These are phyloP conservation scores for Hibiscus syriacus DNA, from an alignment of 345 rosid species.

Conservation along the genomic window DNA sequence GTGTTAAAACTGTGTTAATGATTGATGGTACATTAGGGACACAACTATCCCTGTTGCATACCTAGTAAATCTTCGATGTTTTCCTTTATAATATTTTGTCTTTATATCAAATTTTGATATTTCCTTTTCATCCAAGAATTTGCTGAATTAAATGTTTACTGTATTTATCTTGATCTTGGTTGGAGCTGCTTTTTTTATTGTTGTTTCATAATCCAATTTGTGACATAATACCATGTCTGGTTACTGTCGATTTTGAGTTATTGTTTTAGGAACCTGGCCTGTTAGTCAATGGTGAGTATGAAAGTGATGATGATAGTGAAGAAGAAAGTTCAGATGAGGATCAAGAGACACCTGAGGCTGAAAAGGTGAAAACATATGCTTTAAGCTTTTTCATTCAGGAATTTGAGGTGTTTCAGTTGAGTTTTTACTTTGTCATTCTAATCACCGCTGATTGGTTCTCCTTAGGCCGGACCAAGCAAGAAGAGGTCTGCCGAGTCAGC, in stretches of 20 bases:
- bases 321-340: slow-evolving; percentile 28
- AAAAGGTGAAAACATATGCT: slow-evolving; percentile 30
- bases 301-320: slow-evolving; percentile 24
- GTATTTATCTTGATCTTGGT: neutral
- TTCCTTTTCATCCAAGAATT: neutral
- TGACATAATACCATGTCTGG: neutral
- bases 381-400: neutral
- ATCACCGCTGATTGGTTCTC: neutral
- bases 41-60: neutral
- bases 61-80: too few species aligned
- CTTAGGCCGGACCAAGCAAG: slow-evolving; percentile 34
- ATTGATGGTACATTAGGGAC: neutral
- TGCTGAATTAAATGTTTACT: neutral
- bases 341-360: slow-evolving; percentile 36
- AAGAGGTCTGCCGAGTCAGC: slow-evolving; percentile 56
- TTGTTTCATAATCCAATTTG: neutral
- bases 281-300: slow-evolving; percentile 11
- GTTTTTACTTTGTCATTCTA: neutral
- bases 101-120: too few species aligned
- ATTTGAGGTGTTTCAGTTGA: neutral
- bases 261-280: neutral
- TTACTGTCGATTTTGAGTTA: neutral
- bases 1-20: neutral
- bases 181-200: neutral
- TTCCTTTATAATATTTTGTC: too few species aligned